Evolutionary conservation across 2,329 filamentous ascomycete genomes (phyloP).

Genomic region (Botrytis porri): DNA sequence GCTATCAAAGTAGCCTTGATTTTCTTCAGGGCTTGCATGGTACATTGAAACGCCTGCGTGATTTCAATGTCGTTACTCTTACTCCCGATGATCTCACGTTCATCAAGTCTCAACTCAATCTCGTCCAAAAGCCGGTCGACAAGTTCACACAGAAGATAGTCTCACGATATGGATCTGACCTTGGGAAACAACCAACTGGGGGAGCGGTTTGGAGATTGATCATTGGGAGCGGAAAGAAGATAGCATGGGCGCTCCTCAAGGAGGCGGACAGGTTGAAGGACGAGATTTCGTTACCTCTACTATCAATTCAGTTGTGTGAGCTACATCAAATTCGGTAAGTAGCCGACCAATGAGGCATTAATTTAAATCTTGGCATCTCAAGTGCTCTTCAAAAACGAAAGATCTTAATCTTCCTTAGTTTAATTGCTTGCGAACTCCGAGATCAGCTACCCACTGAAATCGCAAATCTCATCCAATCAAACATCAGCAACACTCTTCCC

Average conservation of each 20-base stretch:
- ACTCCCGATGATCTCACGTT: background rate
- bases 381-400: background rate
- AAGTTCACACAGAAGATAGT: background rate
- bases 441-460: background rate
- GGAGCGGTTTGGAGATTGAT: background rate
- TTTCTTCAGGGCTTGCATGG: background rate
- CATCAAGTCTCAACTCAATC: background rate
- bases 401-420: background rate
- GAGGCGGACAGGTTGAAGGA: background rate
- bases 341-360: background rate
- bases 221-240: background rate
- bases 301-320: background rate
- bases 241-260: slow-evolving; percentile 3
- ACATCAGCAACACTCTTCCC: background rate
- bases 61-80: background rate
- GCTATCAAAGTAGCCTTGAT: background rate
- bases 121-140: background rate
- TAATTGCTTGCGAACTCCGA: background rate
- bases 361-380: background rate
- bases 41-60: background rate
- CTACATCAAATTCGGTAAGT: background rate
- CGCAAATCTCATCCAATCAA: background rate
- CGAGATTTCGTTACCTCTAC: background rate
- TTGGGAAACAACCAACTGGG: background rate
- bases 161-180: background rate